Evolutionary conservation across 2,329 filamentous ascomycete genomes (phyloP).

Genomic region (Aspergillus amoenus): DNA sequence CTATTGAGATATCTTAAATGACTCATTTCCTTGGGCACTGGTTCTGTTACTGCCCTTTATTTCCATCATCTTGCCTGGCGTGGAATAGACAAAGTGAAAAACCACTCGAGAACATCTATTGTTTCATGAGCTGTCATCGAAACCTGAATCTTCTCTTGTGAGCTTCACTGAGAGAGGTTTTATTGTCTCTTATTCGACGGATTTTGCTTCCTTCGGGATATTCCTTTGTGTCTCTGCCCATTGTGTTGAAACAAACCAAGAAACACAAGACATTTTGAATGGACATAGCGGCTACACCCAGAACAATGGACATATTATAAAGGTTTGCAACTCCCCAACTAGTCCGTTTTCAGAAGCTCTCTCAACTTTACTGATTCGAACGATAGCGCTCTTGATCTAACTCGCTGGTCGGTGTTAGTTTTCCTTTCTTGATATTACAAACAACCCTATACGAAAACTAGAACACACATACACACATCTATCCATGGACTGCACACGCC

Average conservation of each 20-base stretch:
- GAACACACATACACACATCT: neutral
- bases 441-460: neutral
- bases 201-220: neutral
- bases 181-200: slow-evolving; percentile 1
- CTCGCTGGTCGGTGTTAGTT: slow-evolving; percentile 5
- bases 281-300: neutral
- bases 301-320: slow-evolving; percentile 14
- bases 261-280: slow-evolving; percentile 1
- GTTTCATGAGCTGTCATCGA: neutral
- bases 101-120: neutral
- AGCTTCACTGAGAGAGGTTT: neutral
- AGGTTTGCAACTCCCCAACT: neutral
- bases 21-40: neutral
- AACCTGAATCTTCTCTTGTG: neutral
- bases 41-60: slow-evolving; percentile 2
- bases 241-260: neutral
- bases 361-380: slow-evolving; percentile 5
- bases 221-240: neutral
- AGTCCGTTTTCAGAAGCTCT: neutral
- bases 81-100: slow-evolving; percentile 1
- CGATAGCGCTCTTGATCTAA: neutral
- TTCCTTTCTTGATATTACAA: neutral
- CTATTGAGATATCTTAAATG: slow-evolving; percentile 11
- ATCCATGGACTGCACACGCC: slow-evolving; percentile 7
- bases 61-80: neutral